Percentiles rank a stretch among this genome's conserved stretches.
phyloP scores from a whole-genome alignment of 192 early-diverging fungal genomes.

The Phlyctochytrium bullatum region DNA sequence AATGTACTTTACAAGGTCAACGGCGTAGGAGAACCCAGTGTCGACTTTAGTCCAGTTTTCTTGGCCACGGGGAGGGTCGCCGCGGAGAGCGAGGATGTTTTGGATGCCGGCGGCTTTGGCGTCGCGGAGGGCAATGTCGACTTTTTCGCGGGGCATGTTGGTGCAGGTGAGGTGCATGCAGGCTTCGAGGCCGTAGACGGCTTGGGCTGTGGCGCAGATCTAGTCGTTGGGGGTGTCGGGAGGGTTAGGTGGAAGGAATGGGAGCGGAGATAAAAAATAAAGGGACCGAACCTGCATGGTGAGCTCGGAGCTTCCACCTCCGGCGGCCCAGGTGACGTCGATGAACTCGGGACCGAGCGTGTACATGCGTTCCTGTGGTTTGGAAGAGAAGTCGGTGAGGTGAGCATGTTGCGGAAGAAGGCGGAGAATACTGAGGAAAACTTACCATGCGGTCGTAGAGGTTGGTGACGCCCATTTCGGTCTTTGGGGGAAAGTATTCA shows the following conservation, averaged over 20 bases:
- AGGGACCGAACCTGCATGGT: slow-evolving; percentile 70
- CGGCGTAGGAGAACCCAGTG: slow-evolving; percentile 82
- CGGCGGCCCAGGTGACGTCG: slow-evolving; percentile 97
- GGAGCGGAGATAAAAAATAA: not conserved
- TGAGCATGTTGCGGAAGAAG: not conserved
- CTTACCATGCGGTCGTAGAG: slow-evolving; percentile 86
- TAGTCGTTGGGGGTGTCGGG: slow-evolving; percentile 6
- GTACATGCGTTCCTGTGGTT: slow-evolving; percentile 82
- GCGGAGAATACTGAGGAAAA: not conserved
- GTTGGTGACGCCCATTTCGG: slow-evolving; percentile 91
- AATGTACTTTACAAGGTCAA: slow-evolving; percentile 90
- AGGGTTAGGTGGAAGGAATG: not conserved
- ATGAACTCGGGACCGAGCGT: slow-evolving; percentile 90
- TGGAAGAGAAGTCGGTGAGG: not conserved
- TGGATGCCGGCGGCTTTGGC: slow-evolving; percentile 92
- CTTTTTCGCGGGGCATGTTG: slow-evolving; percentile 88
- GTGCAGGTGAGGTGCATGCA: slow-evolving; percentile 99
- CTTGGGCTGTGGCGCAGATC: slow-evolving; percentile 74
- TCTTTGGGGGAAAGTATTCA: slow-evolving; percentile 99
- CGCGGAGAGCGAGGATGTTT: slow-evolving; percentile 95
- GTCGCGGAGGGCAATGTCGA: slow-evolving; percentile 78
- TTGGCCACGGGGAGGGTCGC: slow-evolving; percentile 86
- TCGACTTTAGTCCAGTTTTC: slow-evolving; percentile 78
- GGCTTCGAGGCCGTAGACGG: slow-evolving; percentile 91
- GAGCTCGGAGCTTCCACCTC: slow-evolving; percentile 82